A percentile compares a stretch with the other conserved stretches of the same genome.
Evolutionary conservation across 1,284 basidiomycete species (phyloP).

Genomic region (Tylopilus sp.): DNA sequence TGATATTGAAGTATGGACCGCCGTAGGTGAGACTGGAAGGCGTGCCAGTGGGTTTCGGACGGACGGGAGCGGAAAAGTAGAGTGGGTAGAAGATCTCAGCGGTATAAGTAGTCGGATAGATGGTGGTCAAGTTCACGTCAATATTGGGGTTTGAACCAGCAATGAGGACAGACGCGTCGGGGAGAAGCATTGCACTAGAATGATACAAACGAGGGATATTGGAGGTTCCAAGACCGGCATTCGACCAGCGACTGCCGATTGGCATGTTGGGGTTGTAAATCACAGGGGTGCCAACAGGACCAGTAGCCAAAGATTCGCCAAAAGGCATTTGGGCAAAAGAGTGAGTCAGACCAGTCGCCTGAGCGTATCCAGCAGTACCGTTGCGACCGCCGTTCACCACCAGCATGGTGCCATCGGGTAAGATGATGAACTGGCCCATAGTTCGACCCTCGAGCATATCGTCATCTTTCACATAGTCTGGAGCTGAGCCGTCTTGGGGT

Average conservation of each 20-base stretch:
- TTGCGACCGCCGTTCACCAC: slow-evolving; percentile 76
- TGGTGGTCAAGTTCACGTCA: slow-evolving; percentile 65
- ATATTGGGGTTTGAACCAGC: slow-evolving; percentile 93
- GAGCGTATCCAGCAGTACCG: slow-evolving; percentile 70
- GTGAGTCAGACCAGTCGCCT: slow-evolving; percentile 47
- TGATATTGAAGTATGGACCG: slow-evolving; percentile 70
- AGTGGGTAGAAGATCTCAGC: slow-evolving; percentile 85
- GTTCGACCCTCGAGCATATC: slow-evolving; percentile 70
- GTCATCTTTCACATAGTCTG: slow-evolving; percentile 63
- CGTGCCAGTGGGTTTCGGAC: slow-evolving; percentile 70
- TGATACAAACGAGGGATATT: slow-evolving; percentile 80
- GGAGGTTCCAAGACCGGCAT: slow-evolving; percentile 55
- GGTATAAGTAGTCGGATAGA: slow-evolving; percentile 82
- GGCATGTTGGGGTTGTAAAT: slow-evolving; percentile 71
- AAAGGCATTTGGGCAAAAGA: slow-evolving; percentile 51
- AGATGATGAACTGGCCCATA: slow-evolving; percentile 83
- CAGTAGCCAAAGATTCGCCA: slow-evolving; percentile 60
- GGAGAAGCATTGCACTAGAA: slow-evolving; percentile 82
- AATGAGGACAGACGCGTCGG: slow-evolving; percentile 82
- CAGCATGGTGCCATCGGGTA: slow-evolving; percentile 71
- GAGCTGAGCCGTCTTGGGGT: slow-evolving; percentile 54
- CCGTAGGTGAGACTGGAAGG: slow-evolving; percentile 79
- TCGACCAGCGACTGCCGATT: slow-evolving; percentile 68
- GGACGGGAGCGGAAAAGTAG: slow-evolving; percentile 70
- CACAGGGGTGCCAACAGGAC: slow-evolving; percentile 64